These are phyloP conservation scores for Colletotrichum limetticola DNA, from an alignment of 2,329 filamentous ascomycete species.

Conservation along the genomic window DNA sequence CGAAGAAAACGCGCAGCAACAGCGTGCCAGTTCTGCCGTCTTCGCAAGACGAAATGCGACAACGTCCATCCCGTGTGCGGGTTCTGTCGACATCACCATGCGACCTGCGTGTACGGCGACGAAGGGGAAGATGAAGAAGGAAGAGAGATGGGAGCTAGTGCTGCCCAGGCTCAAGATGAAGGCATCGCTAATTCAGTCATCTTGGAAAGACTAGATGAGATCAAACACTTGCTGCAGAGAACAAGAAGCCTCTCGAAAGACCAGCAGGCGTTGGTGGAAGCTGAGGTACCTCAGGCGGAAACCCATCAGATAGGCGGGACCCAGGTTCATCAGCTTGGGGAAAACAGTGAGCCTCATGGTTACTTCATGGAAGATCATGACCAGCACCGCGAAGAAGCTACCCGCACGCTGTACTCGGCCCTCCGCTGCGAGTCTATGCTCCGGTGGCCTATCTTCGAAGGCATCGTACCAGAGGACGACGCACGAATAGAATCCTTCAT, in stretches of 20 bases:
- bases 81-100: slow-evolving; percentile 17
- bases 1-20: slow-evolving; percentile 22
- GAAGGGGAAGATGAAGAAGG: background rate
- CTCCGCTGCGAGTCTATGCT: slow-evolving; percentile 32
- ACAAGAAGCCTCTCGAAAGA: background rate
- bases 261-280: too few relatives aligned
- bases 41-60: slow-evolving; percentile 34
- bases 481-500: slow-evolving; percentile 31
- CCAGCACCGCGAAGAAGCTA: too few relatives aligned
- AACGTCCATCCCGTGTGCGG: slow-evolving; percentile 31
- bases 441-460: slow-evolving; percentile 25
- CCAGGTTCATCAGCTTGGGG: background rate
- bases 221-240: slow-evolving; percentile 14
- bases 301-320: background rate
- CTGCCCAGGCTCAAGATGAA: background rate
- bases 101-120: slow-evolving; percentile 23
- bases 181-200: background rate
- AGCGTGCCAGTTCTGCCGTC: slow-evolving; percentile 27
- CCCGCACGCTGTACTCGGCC: background rate
- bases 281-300: background rate
- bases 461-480: slow-evolving; percentile 21
- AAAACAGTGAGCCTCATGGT: too few relatives aligned
- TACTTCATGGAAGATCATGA: too few relatives aligned
- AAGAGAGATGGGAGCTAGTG: too few relatives aligned
- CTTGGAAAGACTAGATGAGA: slow-evolving; percentile 13